Conservation (phyloP, 2,329 filamentous ascomycete genomes). For the Pseudogymnoascus sp. region DNA sequence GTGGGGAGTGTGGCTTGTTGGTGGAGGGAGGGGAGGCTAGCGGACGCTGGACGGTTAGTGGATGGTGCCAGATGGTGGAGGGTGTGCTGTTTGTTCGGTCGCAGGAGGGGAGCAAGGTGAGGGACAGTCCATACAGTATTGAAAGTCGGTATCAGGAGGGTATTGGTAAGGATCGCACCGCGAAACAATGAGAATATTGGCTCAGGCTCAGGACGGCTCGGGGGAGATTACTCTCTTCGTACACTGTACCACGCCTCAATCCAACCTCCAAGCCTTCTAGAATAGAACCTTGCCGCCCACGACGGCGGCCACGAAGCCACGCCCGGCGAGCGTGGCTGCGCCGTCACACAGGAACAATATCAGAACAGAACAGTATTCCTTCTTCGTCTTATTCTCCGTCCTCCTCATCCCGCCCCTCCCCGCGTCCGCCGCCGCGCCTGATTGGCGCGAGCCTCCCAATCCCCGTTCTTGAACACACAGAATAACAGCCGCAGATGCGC, state of each 20-base stretch:
- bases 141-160: not conserved
- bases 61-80: not conserved
- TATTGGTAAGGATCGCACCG: not conserved
- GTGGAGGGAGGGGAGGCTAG: not conserved
- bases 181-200: not conserved
- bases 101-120: not conserved
- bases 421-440: not conserved
- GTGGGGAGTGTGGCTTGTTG: not conserved
- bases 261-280: not conserved
- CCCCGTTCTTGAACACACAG: not conserved
- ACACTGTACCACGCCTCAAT: not conserved
- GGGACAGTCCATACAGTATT: not conserved
- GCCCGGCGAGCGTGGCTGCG: not conserved
- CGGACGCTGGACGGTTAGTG: not conserved
- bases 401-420: not conserved
- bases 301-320: not conserved
- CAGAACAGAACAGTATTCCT: not conserved
- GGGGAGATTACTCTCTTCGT: not conserved
- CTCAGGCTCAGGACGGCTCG: not conserved
- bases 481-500: not conserved
- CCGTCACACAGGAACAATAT: not conserved
- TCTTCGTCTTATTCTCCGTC: not conserved
- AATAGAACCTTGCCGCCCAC: not conserved
- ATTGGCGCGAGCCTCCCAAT: not conserved
- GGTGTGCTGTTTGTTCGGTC: not conserved